phyloP scores from a whole-genome alignment of 2,329 filamentous ascomycete genomes.

The Escovopsis sp. region DNA sequence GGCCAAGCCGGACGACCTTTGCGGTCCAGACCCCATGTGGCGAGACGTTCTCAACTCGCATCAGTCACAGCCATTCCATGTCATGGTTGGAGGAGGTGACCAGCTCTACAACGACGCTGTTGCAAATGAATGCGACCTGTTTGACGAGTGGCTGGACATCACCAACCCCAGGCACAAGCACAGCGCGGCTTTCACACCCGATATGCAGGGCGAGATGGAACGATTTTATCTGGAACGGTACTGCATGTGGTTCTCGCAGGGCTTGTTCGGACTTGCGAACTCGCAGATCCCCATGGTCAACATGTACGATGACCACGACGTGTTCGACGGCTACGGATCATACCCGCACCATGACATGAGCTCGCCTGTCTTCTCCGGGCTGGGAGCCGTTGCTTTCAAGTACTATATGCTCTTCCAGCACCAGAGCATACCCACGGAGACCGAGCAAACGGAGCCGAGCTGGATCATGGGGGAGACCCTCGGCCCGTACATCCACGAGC shows the following conservation, averaged over 20 bases:
- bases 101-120: constrained; percentile 92
- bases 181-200: constrained; percentile 57
- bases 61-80: constrained; percentile 84
- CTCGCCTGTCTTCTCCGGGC: constrained; percentile 73
- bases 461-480: constrained; percentile 71
- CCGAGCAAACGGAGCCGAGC: constrained; percentile 70
- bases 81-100: constrained; percentile 95
- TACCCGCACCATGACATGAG: constrained; percentile 88
- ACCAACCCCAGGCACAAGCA: constrained; percentile 72
- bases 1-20: constrained; percentile 65
- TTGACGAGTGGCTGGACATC: constrained; percentile 72
- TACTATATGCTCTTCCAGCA: constrained; percentile 99
- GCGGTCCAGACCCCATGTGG: constrained; percentile 92
- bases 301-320: constrained; percentile 91
- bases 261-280: constrained; percentile 81
- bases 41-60: constrained; percentile 88
- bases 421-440: constrained; percentile 72
- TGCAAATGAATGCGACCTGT: constrained; percentile 58
- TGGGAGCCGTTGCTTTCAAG: constrained; percentile 89
- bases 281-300: constrained; percentile 98
- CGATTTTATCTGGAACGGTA: constrained; percentile 80
- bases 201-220: constrained; percentile 82
- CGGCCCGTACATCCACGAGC: constrained; percentile 81
- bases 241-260: constrained; percentile 90
- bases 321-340: constrained; percentile 83